Conservation (phyloP, 75 land plant species). For the Cryptomeria japonica region DNA sequence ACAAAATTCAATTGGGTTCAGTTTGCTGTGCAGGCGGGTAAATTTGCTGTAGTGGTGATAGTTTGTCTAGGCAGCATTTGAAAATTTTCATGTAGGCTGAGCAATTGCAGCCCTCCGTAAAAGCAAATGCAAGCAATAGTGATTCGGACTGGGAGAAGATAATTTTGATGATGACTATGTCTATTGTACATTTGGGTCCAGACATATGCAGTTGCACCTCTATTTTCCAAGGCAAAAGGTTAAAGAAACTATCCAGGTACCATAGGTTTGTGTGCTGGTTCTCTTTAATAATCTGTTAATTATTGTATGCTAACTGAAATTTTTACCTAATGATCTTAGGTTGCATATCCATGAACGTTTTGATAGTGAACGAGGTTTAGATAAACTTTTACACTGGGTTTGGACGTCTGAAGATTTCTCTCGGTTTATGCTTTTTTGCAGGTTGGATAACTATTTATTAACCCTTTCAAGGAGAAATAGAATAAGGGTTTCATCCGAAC, state of each 20-base stretch:
- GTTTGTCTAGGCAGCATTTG: too few relatives aligned
- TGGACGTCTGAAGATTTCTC: background rate
- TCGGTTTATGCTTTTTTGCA: background rate
- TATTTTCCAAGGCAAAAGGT: background rate
- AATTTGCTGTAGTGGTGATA: background rate
- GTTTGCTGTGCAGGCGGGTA: background rate
- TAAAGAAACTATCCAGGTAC: background rate
- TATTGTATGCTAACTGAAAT: background rate
- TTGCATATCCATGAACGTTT: background rate
- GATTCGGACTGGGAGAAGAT: background rate
- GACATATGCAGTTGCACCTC: background rate
- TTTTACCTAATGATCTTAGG: background rate
- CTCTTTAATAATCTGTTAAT: background rate
- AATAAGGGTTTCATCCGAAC: slow-evolving; percentile 1
- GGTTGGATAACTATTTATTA: background rate
- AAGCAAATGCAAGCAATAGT: background rate
- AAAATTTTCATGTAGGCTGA: too few relatives aligned
- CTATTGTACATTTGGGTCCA: background rate
- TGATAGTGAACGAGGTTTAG: background rate
- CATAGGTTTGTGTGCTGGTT: background rate
- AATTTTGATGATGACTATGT: background rate
- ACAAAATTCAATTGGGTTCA: background rate
- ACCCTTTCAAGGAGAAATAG: background rate
- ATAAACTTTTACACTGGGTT: background rate
- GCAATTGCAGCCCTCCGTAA: background rate